A percentile compares a stretch with the other conserved stretches of the same genome.
Conservation (phyloP, 2,329 filamentous ascomycete species). For the Chrysoporthe austroafricana region DNA sequence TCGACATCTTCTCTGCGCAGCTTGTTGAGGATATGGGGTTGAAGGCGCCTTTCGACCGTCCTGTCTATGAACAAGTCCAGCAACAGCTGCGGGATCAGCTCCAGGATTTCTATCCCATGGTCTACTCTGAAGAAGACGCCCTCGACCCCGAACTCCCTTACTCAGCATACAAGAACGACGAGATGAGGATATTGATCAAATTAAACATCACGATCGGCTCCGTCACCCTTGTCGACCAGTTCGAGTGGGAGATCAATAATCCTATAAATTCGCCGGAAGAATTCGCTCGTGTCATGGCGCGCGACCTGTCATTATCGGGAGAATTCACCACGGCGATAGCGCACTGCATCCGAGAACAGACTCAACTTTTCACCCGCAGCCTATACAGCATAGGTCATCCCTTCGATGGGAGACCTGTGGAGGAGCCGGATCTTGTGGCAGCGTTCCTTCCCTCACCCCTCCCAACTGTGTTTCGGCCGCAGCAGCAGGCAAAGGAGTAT, state of each 20-base stretch:
- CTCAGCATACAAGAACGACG: slow-evolving; percentile 95
- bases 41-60: slow-evolving; percentile 70
- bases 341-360: slow-evolving; percentile 95
- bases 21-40: slow-evolving; percentile 89
- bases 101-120: slow-evolving; percentile 89
- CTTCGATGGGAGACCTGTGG: slow-evolving; percentile 91
- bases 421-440: slow-evolving; percentile 85
- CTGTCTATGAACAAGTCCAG: slow-evolving; percentile 63
- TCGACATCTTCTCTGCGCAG: slow-evolving; percentile 84
- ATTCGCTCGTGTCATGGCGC: slow-evolving; percentile 87
- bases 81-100: slow-evolving; percentile 86
- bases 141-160: slow-evolving; percentile 90
- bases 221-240: slow-evolving; percentile 93
- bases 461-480: slow-evolving; percentile 81
- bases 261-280: slow-evolving; percentile 91
- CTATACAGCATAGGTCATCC: slow-evolving; percentile 92
- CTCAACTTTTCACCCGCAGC: slow-evolving; percentile 90
- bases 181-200: slow-evolving; percentile 96
- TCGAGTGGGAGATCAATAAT: slow-evolving; percentile 99
- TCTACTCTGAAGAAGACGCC: slow-evolving; percentile 86
- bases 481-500: slow-evolving; percentile 92
- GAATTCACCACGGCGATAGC: slow-evolving; percentile 98
- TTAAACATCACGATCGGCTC: slow-evolving; percentile 97
- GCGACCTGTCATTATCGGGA: slow-evolving; percentile 86
- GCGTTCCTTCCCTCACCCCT: slow-evolving; percentile 87